Evolutionary conservation across 1,139 yeast species (phyloP).

Genomic region (Meyerozyma elateridarum): DNA sequence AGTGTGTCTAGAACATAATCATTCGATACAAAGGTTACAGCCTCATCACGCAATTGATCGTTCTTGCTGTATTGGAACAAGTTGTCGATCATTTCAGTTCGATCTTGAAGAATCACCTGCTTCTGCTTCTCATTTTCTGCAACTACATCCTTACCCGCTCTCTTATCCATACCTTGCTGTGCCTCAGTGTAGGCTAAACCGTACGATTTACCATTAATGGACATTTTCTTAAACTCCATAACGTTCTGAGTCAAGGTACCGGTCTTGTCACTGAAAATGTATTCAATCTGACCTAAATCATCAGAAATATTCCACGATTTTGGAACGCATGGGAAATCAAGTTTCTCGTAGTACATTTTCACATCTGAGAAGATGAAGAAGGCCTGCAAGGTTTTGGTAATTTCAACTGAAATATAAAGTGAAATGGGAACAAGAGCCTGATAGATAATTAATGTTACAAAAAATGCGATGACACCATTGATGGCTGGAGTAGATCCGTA

Average conservation of each 20-base stretch:
- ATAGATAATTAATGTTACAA: constrained; percentile 83
- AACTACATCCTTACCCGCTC: constrained; percentile 78
- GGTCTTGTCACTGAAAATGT: constrained; percentile 92
- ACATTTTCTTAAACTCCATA: constrained; percentile 94
- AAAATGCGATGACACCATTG: constrained; percentile 80
- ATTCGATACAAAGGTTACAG: constrained; percentile 75
- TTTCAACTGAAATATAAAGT: constrained; percentile 88
- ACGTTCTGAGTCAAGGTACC: constrained; percentile 96
- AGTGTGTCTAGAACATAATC: constrained; percentile 43
- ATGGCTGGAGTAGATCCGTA: constrained; percentile 51
- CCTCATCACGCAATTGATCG: constrained; percentile 57
- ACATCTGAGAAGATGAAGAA: constrained; percentile 87
- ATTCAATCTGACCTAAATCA: constrained; percentile 95
- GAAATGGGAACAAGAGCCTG: constrained; percentile 95
- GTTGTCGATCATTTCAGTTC: constrained; percentile 56
- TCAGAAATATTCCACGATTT: constrained; percentile 97
- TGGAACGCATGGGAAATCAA: constrained; percentile 94
- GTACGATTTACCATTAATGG: constrained; percentile 81
- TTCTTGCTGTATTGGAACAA: constrained; percentile 46
- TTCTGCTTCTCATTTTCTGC: constrained; percentile 63
- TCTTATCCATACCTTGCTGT: constrained; percentile 82
- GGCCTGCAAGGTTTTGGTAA: constrained; percentile 91
- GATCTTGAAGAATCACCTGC: constrained; percentile 58
- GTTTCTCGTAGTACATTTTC: constrained; percentile 74
- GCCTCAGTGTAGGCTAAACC: constrained; percentile 98